These are phyloP conservation scores for Coniochaeta sp. DNA, from an alignment of 2,329 filamentous ascomycete species.

Conservation along the genomic window DNA sequence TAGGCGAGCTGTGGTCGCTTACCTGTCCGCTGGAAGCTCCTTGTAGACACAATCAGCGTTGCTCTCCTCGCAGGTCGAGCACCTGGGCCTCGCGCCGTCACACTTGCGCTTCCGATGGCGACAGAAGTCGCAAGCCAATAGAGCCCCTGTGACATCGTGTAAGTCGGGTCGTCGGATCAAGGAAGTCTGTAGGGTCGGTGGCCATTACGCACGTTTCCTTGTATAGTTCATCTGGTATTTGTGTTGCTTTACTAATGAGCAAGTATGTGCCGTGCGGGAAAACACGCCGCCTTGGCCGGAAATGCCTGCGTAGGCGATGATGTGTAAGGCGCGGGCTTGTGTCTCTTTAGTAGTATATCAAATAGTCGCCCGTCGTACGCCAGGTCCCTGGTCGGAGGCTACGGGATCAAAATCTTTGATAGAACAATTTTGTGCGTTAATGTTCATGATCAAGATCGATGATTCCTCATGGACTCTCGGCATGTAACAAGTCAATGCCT, in stretches of 20 bases:
- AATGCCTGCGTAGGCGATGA: not conserved
- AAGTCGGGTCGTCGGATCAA: conserved; percentile 5
- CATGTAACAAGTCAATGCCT: not conserved
- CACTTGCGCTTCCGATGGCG: conserved; percentile 10
- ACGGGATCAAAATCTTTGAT: too few species aligned
- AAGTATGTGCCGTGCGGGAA: conserved; percentile 9
- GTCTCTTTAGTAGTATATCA: not conserved
- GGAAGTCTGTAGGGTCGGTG: not conserved
- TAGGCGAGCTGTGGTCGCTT: conserved; percentile 1
- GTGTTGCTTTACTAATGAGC: not conserved
- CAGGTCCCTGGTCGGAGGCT: too few species aligned
- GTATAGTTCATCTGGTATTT: conserved; percentile 24
- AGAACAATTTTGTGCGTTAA: too few species aligned
- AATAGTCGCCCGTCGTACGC: too few species aligned
- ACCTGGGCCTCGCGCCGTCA: conserved; percentile 1
- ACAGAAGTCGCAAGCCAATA: conserved; percentile 31
- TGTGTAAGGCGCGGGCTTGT: not conserved
- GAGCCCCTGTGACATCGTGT: conserved; percentile 20
- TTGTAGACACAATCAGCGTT: conserved; percentile 6
- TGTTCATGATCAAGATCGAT: too few species aligned
- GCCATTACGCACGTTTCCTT: conserved; percentile 27
- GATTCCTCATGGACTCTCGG: not conserved
- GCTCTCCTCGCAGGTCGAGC: conserved; percentile 5
- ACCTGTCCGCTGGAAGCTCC: conserved; percentile 20
- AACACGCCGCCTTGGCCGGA: not conserved